Conservation (phyloP, 2,329 filamentous ascomycete species). For the Cadophora sp. region DNA sequence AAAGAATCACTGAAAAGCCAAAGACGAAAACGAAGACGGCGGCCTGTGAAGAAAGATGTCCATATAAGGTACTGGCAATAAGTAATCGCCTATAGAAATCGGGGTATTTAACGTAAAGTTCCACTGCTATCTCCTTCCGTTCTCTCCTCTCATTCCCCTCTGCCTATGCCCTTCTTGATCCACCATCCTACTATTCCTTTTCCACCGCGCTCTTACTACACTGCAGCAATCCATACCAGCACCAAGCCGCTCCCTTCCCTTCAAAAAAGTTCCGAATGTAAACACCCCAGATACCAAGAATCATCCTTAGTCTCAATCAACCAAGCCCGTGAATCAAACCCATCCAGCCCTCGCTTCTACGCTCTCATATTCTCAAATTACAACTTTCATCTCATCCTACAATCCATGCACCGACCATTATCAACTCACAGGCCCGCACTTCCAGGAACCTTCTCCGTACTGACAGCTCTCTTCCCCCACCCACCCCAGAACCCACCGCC, state of each 20-base stretch:
- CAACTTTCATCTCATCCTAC: not conserved
- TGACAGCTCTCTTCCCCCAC: slow-evolving; percentile 41
- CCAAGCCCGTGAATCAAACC: too few relatives aligned
- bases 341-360: too few relatives aligned
- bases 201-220: not conserved
- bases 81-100: not conserved
- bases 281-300: too few relatives aligned
- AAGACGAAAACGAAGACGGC: too few relatives aligned
- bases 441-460: slow-evolving; percentile 16
- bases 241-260: too few relatives aligned
- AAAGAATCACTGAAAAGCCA: too few relatives aligned
- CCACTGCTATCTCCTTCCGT: not conserved
- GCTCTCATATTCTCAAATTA: not conserved
- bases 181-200: not conserved
- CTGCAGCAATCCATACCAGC: too few relatives aligned
- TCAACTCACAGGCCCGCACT: not conserved
- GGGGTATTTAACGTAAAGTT: not conserved
- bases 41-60: too few relatives aligned
- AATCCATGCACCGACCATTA: not conserved
- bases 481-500: slow-evolving; percentile 63
- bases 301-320: too few relatives aligned
- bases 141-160: not conserved
- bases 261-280: too few relatives aligned
- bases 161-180: not conserved
- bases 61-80: too few relatives aligned